A percentile compares a stretch with the other conserved stretches of the same genome.
Conservation (phyloP, 495 filamentous ascomycete species). For the Daldinia concentrica region DNA sequence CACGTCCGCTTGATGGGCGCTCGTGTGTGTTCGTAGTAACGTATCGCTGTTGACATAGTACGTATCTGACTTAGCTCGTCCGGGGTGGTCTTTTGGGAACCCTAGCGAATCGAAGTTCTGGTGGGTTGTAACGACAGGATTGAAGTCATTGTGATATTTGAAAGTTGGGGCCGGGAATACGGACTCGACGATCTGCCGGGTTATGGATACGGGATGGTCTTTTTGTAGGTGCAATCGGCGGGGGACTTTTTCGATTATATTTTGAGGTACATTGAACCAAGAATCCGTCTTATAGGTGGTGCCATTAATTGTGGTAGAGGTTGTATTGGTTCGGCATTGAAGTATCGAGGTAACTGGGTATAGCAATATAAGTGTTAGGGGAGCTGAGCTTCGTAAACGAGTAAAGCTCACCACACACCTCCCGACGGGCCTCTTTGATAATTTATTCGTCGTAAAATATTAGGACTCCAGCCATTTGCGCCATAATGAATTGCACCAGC, state of each 20-base stretch:
- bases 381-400: not conserved
- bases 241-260: conserved; percentile 75
- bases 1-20: conserved; percentile 88
- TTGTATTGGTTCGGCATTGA: conserved; percentile 22
- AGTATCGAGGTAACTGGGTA: conserved; percentile 13
- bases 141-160: conserved; percentile 77
- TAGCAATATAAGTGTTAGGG: conserved; percentile 4
- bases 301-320: conserved; percentile 64
- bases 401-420: conserved; percentile 28
- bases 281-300: conserved; percentile 72
- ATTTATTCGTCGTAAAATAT: conserved; percentile 16
- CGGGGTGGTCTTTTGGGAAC: conserved; percentile 89
- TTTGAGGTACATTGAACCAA: conserved; percentile 85
- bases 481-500: conserved; percentile 9
- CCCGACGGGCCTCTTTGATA: conserved; percentile 21
- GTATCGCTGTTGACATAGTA: conserved; percentile 92
- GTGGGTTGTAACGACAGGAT: conserved; percentile 82
- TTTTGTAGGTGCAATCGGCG: conserved; percentile 84
- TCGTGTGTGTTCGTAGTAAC: conserved; percentile 91
- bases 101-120: conserved; percentile 97
- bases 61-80: conserved; percentile 86
- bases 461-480: conserved; percentile 7
- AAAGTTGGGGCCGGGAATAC: conserved; percentile 78
- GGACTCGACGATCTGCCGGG: conserved; percentile 89
- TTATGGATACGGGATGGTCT: conserved; percentile 90